phyloP scores from a whole-genome alignment of 768 basidiomycete species.

The Sarcodon aspratus region DNA sequence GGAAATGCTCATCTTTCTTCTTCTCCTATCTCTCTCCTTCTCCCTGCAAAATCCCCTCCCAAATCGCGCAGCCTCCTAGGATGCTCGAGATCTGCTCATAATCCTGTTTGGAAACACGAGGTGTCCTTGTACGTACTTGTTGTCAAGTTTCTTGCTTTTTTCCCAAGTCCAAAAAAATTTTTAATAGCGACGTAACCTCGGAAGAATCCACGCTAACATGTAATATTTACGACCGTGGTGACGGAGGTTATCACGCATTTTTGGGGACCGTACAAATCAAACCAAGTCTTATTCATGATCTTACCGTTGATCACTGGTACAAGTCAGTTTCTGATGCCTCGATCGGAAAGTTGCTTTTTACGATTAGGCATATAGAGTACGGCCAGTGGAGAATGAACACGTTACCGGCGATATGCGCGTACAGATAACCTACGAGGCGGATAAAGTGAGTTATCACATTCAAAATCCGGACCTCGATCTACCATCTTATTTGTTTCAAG shows the following conservation, averaged over 20 bases:
- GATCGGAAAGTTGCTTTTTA: slow-evolving; percentile 2
- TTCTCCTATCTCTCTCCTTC: slow-evolving; percentile 5
- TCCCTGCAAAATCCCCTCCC: slow-evolving; percentile 7
- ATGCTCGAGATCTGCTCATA: slow-evolving; percentile 47
- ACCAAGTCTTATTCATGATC: slow-evolving; percentile 84
- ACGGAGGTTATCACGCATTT: slow-evolving; percentile 54
- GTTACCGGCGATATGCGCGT: slow-evolving; percentile 92
- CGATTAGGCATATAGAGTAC: slow-evolving; percentile 36
- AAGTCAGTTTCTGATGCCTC: slow-evolving; percentile 43
- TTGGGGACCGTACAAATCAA: slow-evolving; percentile 87
- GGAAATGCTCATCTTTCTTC: slow-evolving; percentile 4
- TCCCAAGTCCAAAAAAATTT: slow-evolving; percentile 5
- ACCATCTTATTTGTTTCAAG: slow-evolving; percentile 25
- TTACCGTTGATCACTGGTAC: slow-evolving; percentile 95
- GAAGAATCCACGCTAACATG: slow-evolving; percentile 74
- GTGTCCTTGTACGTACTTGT: slow-evolving; percentile 81
- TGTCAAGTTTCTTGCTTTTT: not conserved
- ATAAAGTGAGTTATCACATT: slow-evolving; percentile 48
- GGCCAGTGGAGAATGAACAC: slow-evolving; percentile 65
- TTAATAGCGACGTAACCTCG: slow-evolving; percentile 81
- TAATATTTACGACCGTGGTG: slow-evolving; percentile 86
- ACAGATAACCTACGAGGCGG: slow-evolving; percentile 88
- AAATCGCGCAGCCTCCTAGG: slow-evolving; percentile 6
- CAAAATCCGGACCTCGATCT: slow-evolving; percentile 2
- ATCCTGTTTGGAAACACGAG: slow-evolving; percentile 98